Conservation (phyloP, 352 stramenopile genomes). For the Globisporangium nodosum region DNA sequence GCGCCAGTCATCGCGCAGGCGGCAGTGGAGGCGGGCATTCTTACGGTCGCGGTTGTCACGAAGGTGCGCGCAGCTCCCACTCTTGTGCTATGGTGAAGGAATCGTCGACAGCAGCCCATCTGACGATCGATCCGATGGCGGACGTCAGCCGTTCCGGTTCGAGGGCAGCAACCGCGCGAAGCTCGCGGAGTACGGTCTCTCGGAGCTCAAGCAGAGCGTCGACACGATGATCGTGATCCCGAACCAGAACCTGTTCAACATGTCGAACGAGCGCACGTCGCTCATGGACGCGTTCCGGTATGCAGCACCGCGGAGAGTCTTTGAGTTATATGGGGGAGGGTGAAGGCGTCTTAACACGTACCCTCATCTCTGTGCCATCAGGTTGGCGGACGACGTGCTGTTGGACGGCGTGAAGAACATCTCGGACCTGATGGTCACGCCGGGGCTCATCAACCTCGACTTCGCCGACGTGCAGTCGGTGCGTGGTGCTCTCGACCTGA, state of each 20-base stretch:
- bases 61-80: constrained; percentile 32
- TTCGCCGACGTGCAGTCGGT: constrained; percentile 86
- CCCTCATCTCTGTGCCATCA: constrained; percentile 9
- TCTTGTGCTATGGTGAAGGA: too few species aligned
- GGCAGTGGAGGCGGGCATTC: constrained; percentile 75
- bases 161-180: constrained; percentile 81
- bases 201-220: constrained; percentile 76
- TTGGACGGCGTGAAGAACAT: constrained; percentile 87
- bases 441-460: constrained; percentile 83
- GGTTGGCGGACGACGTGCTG: constrained; percentile 80
- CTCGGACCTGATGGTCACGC: constrained; percentile 87
- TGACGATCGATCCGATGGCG: not conserved
- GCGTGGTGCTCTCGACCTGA: constrained; percentile 2
- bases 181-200: constrained; percentile 68
- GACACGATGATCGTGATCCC: constrained; percentile 88
- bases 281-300: constrained; percentile 86
- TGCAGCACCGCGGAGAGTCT: not conserved
- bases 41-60: constrained; percentile 84
- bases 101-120: not conserved
- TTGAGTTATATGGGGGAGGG: not conserved
- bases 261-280: constrained; percentile 82
- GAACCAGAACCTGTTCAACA: constrained; percentile 89
- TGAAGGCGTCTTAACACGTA: too few species aligned
- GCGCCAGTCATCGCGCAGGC: constrained; percentile 80
- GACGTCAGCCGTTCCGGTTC: constrained; percentile 73